Conservation (phyloP, 2,329 filamentous ascomycete genomes). For the Coleophoma cylindrospora region DNA sequence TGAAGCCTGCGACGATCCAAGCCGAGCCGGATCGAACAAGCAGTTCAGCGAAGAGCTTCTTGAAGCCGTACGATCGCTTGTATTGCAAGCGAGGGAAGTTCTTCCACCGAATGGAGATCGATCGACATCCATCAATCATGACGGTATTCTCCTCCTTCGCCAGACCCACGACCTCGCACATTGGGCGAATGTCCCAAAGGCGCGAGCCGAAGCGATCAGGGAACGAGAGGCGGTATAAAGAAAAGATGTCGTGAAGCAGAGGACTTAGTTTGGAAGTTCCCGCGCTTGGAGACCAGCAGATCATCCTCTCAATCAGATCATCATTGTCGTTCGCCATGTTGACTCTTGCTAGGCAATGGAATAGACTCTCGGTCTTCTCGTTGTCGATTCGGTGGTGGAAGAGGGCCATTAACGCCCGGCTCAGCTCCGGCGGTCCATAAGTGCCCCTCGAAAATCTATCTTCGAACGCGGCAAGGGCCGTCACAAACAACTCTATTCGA, state of each 20-base stretch:
- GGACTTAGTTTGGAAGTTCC: constrained; percentile 20
- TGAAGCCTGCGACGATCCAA: background rate
- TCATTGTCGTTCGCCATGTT: constrained; percentile 25
- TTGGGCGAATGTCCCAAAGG: background rate
- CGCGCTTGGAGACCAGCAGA: constrained; percentile 6
- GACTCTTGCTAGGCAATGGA: constrained; percentile 23
- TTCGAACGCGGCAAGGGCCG: background rate
- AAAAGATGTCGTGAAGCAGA: constrained; percentile 23
- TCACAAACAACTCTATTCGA: constrained; percentile 13
- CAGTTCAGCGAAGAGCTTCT: background rate
- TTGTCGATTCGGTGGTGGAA: constrained; percentile 17
- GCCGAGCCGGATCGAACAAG: background rate
- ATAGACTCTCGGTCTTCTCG: constrained; percentile 15
- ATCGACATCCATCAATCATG: constrained; percentile 21
- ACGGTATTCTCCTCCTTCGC: constrained; percentile 17
- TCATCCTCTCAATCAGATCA: constrained; percentile 21
- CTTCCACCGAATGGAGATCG: constrained; percentile 26
- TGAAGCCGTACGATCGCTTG: background rate
- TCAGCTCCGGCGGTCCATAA: constrained; percentile 13
- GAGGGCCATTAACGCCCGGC: constrained; percentile 21
- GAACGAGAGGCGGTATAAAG: background rate
- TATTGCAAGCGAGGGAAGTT: constrained; percentile 20
- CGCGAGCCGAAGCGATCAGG: background rate
- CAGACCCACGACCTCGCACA: background rate
- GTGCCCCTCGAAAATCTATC: background rate